Conservation (phyloP, 306 rosid genomes). For the Quillaja saponaria region DNA sequence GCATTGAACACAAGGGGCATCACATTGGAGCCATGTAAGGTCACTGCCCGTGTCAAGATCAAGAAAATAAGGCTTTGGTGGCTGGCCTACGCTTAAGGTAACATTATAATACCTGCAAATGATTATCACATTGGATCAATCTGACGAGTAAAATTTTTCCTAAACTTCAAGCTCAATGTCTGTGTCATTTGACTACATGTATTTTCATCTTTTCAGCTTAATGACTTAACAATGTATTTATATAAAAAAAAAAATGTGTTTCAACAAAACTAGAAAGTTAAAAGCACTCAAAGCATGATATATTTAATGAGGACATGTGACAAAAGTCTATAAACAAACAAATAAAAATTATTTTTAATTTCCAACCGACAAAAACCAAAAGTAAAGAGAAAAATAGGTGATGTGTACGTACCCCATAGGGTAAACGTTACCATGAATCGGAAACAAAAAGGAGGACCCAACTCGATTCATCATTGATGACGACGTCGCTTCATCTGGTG, state of each 20-base stretch:
- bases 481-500: conserved; percentile 37
- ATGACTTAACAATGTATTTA: too few species aligned
- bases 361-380: not conserved
- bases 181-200: too few species aligned
- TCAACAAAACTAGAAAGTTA: too few species aligned
- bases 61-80: conserved; percentile 80
- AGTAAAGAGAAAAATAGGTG: not conserved
- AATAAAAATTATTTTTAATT: not conserved
- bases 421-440: conserved; percentile 74
- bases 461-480: conserved; percentile 43
- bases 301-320: too few species aligned
- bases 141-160: too few species aligned
- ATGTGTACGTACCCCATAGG: conserved; percentile 73
- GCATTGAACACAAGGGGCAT: conserved; percentile 74
- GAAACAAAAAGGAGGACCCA: conserved; percentile 71
- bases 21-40: conserved; percentile 98
- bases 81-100: conserved; percentile 78
- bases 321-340: not conserved
- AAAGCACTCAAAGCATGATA: too few species aligned
- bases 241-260: too few species aligned
- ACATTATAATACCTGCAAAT: conserved; percentile 80
- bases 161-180: too few species aligned
- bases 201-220: too few species aligned
- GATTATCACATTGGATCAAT: too few species aligned
- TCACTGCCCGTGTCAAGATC: conserved; percentile 97